Conservation (phyloP, 2,329 filamentous ascomycete genomes). For the Thermothelomyces thermophilus region DNA sequence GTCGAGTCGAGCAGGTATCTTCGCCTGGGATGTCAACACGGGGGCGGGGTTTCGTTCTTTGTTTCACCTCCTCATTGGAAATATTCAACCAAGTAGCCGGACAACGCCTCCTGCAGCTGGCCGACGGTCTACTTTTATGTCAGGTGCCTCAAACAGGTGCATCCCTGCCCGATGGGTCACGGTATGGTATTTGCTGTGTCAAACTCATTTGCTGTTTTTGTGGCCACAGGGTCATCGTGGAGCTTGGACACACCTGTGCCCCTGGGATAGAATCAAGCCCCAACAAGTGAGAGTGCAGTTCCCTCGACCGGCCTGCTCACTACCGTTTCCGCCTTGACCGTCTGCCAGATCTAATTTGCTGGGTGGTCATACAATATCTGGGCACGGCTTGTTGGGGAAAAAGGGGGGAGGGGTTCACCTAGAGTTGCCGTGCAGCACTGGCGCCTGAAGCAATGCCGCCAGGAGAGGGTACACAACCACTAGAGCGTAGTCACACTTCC, state of each 20-base stretch:
- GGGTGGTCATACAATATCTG: constrained; percentile 14
- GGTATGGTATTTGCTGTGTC: constrained; percentile 36
- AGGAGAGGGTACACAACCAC: constrained; percentile 3
- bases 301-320: constrained; percentile 27
- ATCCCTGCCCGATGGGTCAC: constrained; percentile 36
- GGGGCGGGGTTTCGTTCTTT: constrained; percentile 37
- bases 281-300: constrained; percentile 27
- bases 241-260: constrained; percentile 35
- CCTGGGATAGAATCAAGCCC: constrained; percentile 23
- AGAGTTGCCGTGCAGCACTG: background rate
- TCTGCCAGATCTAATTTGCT: background rate
- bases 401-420: background rate
- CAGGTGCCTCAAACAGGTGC: constrained; percentile 36
- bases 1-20: constrained; percentile 46
- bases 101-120: constrained; percentile 43
- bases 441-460: constrained; percentile 4
- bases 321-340: background rate
- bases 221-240: constrained; percentile 33
- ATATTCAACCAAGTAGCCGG: constrained; percentile 31
- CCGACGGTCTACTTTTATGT: constrained; percentile 37
- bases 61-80: constrained; percentile 37
- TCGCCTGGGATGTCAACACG: constrained; percentile 31
- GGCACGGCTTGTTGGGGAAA: background rate
- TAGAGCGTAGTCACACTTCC: constrained; percentile 12
- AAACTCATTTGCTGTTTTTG: constrained; percentile 34